A percentile compares a stretch with the other conserved stretches of the same genome.
Conservation (phyloP, 441 rosid genomes). For the Arabidopsis hybrid region DNA sequence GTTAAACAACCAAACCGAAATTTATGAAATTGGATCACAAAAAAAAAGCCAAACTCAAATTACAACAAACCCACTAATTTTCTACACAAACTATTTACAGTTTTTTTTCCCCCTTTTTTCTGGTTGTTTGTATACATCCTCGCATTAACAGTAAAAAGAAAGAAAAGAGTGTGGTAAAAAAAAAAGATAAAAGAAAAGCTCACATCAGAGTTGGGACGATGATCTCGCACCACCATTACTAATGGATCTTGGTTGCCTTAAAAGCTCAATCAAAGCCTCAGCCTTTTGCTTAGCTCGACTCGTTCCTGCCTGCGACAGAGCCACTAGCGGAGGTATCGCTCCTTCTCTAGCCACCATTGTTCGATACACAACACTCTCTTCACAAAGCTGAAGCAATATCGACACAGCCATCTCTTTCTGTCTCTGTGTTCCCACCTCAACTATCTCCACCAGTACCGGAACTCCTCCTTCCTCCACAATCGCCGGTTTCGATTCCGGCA, state of each 20-base stretch:
- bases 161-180: not conserved
- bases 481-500: constrained; percentile 72
- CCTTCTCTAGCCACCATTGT: constrained; percentile 92
- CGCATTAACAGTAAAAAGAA: constrained; percentile 9
- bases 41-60: constrained; percentile 31
- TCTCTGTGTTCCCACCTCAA: constrained; percentile 83
- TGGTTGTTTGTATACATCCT: constrained; percentile 19
- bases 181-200: constrained; percentile 19
- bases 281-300: constrained; percentile 93
- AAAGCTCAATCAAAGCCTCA: constrained; percentile 70
- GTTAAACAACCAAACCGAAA: constrained; percentile 23
- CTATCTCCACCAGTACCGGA: constrained; percentile 92
- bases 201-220: constrained; percentile 49
- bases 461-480: constrained; percentile 88
- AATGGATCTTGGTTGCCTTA: constrained; percentile 91
- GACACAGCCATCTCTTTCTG: constrained; percentile 86
- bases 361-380: constrained; percentile 64
- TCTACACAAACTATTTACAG: constrained; percentile 43
- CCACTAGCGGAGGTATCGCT: constrained; percentile 87
- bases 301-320: constrained; percentile 81
- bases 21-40: constrained; percentile 24
- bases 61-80: constrained; percentile 28
- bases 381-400: constrained; percentile 71
- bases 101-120: constrained; percentile 2
- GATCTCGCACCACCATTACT: constrained; percentile 51